Evolutionary conservation across 257 asterid species (phyloP).

Genomic region (Plectranthus barbatus): DNA sequence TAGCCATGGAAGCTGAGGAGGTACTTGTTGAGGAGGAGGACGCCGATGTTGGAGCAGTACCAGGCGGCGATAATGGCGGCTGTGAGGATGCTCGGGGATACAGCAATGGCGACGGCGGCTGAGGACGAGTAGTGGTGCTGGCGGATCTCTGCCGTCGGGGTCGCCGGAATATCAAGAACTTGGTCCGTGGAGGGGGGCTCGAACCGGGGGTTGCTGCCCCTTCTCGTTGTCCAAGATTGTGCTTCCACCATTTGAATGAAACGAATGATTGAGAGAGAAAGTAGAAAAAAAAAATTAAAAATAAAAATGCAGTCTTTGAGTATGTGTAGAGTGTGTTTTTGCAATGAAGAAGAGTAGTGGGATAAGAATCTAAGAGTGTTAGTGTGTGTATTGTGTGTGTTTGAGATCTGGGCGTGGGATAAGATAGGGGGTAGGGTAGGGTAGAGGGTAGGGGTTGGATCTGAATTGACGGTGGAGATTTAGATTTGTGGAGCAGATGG

Average conservation of each 20-base stretch:
- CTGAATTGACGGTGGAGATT: constrained; percentile 46
- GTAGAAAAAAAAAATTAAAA: not conserved
- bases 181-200: constrained; percentile 60
- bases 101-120: no score
- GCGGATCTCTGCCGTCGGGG: constrained; percentile 88
- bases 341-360: not conserved
- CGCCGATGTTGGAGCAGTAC: constrained; percentile 91
- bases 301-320: constrained; percentile 11
- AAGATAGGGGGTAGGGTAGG: constrained; percentile 3
- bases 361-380: not conserved
- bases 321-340: not conserved
- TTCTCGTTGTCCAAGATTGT: constrained; percentile 88
- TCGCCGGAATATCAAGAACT: constrained; percentile 71
- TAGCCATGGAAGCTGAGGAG: constrained; percentile 78
- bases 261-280: not conserved
- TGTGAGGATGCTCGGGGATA: constrained; percentile 56
- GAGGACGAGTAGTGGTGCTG: constrained; percentile 46
- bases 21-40: no score
- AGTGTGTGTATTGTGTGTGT: not conserved
- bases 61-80: constrained; percentile 72
- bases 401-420: not conserved
- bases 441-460: constrained; percentile 23
- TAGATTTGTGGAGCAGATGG: constrained; percentile 32
- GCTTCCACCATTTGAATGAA: constrained; percentile 79
- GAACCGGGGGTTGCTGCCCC: constrained; percentile 92